A percentile compares a stretch with the other conserved stretches of the same genome.
Conservation (phyloP, 2,329 filamentous ascomycete species). For the Trichophyton simii region DNA sequence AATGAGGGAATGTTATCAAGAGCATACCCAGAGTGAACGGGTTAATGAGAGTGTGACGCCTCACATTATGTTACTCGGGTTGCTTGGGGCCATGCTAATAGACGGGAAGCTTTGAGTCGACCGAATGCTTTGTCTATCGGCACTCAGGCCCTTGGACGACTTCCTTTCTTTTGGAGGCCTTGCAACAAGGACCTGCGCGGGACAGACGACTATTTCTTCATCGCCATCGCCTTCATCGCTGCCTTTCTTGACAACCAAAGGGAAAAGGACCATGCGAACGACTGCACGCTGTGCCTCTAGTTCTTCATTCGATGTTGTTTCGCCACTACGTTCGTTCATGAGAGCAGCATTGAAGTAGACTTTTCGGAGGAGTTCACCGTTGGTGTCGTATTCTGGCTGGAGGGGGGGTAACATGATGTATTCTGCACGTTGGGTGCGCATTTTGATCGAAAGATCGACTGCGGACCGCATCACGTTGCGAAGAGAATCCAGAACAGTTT, state of each 20-base stretch:
- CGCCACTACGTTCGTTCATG: conserved; percentile 84
- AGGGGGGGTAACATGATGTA: conserved; percentile 97
- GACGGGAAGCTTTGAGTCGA: conserved; percentile 34
- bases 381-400: conserved; percentile 86
- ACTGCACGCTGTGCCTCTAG: conserved; percentile 63
- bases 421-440: conserved; percentile 92
- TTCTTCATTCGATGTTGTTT: conserved; percentile 60
- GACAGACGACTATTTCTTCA: conserved; percentile 89
- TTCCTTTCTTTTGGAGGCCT: conserved; percentile 35
- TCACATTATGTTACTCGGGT: conserved; percentile 33
- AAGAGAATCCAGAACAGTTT: conserved; percentile 70
- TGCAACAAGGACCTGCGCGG: conserved; percentile 81
- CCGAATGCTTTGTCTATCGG: conserved; percentile 32
- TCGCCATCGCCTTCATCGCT: conserved; percentile 72
- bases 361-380: conserved; percentile 76
- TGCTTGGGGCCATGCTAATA: conserved; percentile 31
- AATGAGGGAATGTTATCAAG: not conserved
- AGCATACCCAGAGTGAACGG: not conserved
- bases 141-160: conserved; percentile 28
- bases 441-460: conserved; percentile 83
- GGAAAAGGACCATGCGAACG: conserved; percentile 88
- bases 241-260: conserved; percentile 89
- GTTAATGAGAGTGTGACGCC: conserved; percentile 27
- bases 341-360: conserved; percentile 84
- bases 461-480: conserved; percentile 79